Evolutionary conservation across 1,284 basidiomycete species (phyloP).

Genomic region (Trichosporon sp.): DNA sequence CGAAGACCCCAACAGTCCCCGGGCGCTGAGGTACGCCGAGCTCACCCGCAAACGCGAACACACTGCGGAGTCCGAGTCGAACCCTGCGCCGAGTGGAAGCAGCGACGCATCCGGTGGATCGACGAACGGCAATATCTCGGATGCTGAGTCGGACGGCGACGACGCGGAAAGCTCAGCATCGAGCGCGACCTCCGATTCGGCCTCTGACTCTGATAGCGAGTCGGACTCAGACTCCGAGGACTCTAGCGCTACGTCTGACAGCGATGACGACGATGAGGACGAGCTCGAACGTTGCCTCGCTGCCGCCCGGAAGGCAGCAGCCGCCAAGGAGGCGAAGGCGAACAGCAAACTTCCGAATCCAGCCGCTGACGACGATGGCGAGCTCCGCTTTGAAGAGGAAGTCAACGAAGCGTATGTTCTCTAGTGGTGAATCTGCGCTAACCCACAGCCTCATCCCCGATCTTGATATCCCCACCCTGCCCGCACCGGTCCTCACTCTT

Average conservation of each 20-base stretch:
- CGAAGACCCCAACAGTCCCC: conserved; percentile 11
- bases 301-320: conserved; percentile 41
- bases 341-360: background rate
- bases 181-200: background rate
- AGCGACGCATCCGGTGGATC: background rate
- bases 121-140: conserved; percentile 7
- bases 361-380: conserved; percentile 39
- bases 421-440: conserved; percentile 12
- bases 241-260: background rate
- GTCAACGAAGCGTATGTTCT: conserved; percentile 44
- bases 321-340: background rate
- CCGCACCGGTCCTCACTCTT: conserved; percentile 56
- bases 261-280: conserved; percentile 45
- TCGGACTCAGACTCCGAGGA: background rate
- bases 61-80: background rate
- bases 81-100: background rate
- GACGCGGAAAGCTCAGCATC: conserved; percentile 3
- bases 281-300: conserved; percentile 62
- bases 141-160: conserved; percentile 5
- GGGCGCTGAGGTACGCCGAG: conserved; percentile 14
- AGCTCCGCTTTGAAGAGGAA: conserved; percentile 36
- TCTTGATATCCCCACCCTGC: conserved; percentile 51
- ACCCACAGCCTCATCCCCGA: conserved; percentile 54
- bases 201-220: conserved; percentile 6
- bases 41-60: conserved; percentile 11